Evolutionary conservation across 805 yeast genomes (phyloP).

Genomic region (Monosporozyma siamensis): DNA sequence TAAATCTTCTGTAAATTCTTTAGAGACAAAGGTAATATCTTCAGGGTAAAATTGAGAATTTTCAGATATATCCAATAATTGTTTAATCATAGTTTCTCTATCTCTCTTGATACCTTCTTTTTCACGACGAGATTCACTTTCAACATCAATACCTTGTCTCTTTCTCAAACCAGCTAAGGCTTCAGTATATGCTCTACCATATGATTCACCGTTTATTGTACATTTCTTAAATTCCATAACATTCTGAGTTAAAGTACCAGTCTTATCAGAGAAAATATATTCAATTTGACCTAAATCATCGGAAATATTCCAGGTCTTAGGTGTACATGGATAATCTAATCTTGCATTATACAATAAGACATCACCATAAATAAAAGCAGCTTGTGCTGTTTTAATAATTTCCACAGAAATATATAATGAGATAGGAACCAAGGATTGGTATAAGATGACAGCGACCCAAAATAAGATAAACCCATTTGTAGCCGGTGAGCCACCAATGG

Average conservation of each 20-base stretch:
- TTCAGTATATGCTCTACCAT: slow-evolving; percentile 77
- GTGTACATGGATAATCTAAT: slow-evolving; percentile 73
- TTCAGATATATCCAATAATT: slow-evolving; percentile 32
- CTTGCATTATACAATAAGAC: slow-evolving; percentile 57
- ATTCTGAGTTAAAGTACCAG: slow-evolving; percentile 78
- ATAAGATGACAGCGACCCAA: slow-evolving; percentile 67
- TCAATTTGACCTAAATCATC: slow-evolving; percentile 84
- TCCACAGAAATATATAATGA: slow-evolving; percentile 75
- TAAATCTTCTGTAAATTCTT: slow-evolving; percentile 55
- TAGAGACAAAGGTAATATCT: slow-evolving; percentile 62
- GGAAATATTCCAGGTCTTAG: slow-evolving; percentile 77
- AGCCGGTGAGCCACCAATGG: slow-evolving; percentile 56
- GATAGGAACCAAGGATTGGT: slow-evolving; percentile 75
- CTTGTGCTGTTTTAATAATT: slow-evolving; percentile 74
- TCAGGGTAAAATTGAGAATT: slow-evolving; percentile 41
- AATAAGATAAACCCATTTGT: slow-evolving; percentile 63
- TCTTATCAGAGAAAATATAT: slow-evolving; percentile 74
- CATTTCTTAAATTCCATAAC: slow-evolving; percentile 81
- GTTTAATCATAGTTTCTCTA: slow-evolving; percentile 47
- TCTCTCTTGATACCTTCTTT: slow-evolving; percentile 48
- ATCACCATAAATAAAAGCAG: slow-evolving; percentile 71
- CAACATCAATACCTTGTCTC: slow-evolving; percentile 69
- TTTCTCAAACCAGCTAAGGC: slow-evolving; percentile 72
- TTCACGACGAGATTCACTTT: slow-evolving; percentile 46
- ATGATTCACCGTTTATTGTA: slow-evolving; percentile 61